Conservation (phyloP, 495 filamentous ascomycete genomes). For the Wilcoxina mikolae region DNA sequence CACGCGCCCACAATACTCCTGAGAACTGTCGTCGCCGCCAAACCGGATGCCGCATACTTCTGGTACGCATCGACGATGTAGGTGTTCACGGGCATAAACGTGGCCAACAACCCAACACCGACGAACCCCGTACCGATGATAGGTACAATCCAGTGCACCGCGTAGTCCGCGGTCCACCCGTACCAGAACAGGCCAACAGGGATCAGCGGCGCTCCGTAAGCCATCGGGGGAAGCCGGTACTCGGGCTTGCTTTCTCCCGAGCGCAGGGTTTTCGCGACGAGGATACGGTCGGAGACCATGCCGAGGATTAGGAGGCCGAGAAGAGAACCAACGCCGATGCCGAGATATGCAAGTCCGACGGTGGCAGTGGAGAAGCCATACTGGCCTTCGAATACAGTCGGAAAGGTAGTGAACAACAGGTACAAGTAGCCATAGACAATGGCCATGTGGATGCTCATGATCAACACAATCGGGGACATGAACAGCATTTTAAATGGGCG, state of each 20-base stretch:
- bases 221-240: conserved; percentile 33
- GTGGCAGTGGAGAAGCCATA: conserved; percentile 51
- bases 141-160: conserved; percentile 65
- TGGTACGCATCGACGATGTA: conserved; percentile 42
- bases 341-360: conserved; percentile 52
- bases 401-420: conserved; percentile 54
- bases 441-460: conserved; percentile 39
- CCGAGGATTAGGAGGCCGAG: conserved; percentile 36
- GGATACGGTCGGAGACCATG: conserved; percentile 34
- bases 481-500: conserved; percentile 41
- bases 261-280: conserved; percentile 28
- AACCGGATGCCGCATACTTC: conserved; percentile 42
- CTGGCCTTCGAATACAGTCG: conserved; percentile 42
- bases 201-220: conserved; percentile 31
- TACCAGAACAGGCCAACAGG: conserved; percentile 62
- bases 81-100: conserved; percentile 36
- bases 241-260: conserved; percentile 33
- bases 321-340: conserved; percentile 47
- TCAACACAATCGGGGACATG: conserved; percentile 36
- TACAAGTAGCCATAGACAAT: conserved; percentile 55
- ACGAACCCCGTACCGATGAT: conserved; percentile 73
- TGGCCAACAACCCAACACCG: conserved; percentile 41
- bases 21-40: conserved; percentile 42
- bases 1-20: conserved; percentile 46
- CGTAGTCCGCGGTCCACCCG: conserved; percentile 55